These are phyloP conservation scores for Quercus tomentella DNA, from an alignment of 331 rosid genomes.

Conservation along the genomic window DNA sequence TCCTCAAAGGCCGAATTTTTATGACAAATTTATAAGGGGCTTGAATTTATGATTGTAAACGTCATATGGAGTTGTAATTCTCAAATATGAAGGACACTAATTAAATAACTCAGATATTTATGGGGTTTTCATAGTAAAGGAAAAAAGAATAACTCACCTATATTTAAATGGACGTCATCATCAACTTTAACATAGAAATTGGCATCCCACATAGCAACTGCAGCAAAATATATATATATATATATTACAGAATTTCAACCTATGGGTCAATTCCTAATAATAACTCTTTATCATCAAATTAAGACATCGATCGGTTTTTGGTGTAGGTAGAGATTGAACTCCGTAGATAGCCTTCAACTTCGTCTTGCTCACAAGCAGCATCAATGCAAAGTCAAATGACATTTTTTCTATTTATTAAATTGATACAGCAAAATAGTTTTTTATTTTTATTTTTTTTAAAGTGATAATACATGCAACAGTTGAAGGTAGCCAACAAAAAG, in stretches of 20 bases:
- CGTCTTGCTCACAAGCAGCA: conserved; percentile 48
- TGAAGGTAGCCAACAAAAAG: conserved; percentile 8
- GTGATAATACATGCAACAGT: not conserved
- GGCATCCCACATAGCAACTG: conserved; percentile 90
- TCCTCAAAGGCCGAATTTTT: not conserved
- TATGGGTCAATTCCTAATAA: too few relatives aligned
- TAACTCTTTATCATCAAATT: too few relatives aligned
- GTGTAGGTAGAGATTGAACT: too few relatives aligned
- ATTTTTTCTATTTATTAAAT: not conserved
- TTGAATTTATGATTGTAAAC: not conserved
- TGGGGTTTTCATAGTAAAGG: not conserved
- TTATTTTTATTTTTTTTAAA: not conserved
- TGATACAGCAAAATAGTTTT: not conserved
- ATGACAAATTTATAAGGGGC: not conserved
- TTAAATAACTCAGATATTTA: not conserved
- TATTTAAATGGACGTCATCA: conserved; percentile 93
- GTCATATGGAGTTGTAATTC: not conserved
- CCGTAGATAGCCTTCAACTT: conserved; percentile 84
- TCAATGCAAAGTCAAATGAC: conserved; percentile 1
- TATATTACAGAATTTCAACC: too few relatives aligned
- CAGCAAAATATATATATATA: not conserved
- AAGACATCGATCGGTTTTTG: too few relatives aligned
- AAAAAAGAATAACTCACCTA: conserved; percentile 44
- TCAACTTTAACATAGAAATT: conserved; percentile 93
- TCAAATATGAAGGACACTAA: not conserved